Evolutionary conservation across 2,329 filamentous ascomycete species (phyloP).

Genomic region (Penicillium vulpinum): DNA sequence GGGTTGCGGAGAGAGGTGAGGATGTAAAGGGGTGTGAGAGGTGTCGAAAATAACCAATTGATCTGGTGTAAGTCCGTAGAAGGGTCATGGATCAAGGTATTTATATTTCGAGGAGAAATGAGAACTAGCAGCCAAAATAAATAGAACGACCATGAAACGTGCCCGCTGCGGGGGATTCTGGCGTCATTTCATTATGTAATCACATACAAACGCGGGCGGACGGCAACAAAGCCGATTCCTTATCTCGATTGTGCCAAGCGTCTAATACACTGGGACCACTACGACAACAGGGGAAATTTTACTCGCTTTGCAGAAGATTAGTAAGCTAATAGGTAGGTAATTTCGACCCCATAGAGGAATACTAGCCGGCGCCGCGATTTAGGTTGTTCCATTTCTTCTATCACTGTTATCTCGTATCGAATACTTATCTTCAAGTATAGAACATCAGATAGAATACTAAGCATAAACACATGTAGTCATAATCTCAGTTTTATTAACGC

Average conservation of each 20-base stretch:
- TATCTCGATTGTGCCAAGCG: neutral
- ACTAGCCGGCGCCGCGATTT: no score
- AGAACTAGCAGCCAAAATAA: constrained; percentile 13
- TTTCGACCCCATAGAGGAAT: no score
- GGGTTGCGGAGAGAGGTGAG: constrained; percentile 22
- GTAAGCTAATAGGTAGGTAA: neutral
- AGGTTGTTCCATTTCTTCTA: no score
- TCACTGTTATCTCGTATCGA: neutral
- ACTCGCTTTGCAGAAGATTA: neutral
- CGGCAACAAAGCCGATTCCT: constrained; percentile 6
- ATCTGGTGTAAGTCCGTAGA: constrained; percentile 23
- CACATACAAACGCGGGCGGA: neutral
- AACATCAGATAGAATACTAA: no score
- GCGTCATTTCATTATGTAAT: constrained; percentile 24
- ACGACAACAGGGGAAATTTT: neutral
- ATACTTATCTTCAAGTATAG: no score
- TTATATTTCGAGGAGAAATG: constrained; percentile 3
- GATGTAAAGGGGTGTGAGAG: constrained; percentile 13
- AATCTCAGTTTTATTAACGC: neutral
- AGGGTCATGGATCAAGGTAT: constrained; percentile 29
- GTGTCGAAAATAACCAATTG: constrained; percentile 26
- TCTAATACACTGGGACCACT: neutral
- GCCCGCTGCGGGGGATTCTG: constrained; percentile 24
- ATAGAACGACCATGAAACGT: constrained; percentile 7
- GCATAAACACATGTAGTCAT: neutral